Conservation (phyloP, 2,329 filamentous ascomycete species). For the Leptodontidium sp. region DNA sequence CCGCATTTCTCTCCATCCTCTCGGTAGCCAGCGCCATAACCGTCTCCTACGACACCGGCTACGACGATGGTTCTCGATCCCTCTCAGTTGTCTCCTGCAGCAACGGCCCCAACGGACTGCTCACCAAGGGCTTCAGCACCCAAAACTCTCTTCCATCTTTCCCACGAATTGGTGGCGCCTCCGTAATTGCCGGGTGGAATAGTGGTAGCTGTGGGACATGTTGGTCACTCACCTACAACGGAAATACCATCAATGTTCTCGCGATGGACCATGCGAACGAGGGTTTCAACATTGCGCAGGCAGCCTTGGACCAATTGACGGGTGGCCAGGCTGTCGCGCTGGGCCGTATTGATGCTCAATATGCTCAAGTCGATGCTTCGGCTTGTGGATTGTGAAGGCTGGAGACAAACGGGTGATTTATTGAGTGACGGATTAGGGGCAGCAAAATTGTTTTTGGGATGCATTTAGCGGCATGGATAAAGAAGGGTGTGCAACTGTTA, state of each 20-base stretch:
- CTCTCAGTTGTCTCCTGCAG: constrained; percentile 70
- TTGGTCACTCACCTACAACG: constrained; percentile 62
- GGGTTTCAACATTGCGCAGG: constrained; percentile 65
- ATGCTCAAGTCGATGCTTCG: constrained; percentile 52
- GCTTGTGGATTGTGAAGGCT: constrained; percentile 54
- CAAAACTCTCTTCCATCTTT: constrained; percentile 60
- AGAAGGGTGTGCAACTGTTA: no score
- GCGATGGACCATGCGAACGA: constrained; percentile 60
- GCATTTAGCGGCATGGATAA: neutral
- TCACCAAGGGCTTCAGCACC: constrained; percentile 60
- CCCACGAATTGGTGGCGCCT: constrained; percentile 63
- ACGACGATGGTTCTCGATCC: constrained; percentile 66
- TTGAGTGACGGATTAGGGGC: no score
- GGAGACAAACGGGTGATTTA: neutral
- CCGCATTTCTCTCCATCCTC: constrained; percentile 51
- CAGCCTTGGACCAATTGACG: constrained; percentile 64
- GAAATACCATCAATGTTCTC: constrained; percentile 60
- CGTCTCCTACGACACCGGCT: constrained; percentile 77
- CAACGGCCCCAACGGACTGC: constrained; percentile 72
- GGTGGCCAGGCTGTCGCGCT: constrained; percentile 57
- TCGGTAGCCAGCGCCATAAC: constrained; percentile 49
- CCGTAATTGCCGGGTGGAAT: constrained; percentile 63
- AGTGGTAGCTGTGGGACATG: constrained; percentile 63
- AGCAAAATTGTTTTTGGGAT: neutral
- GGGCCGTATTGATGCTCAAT: constrained; percentile 61